A percentile compares a stretch with the other conserved stretches of the same genome.
These are phyloP conservation scores for Teratosphaeria pseudoeucalypti DNA, from an alignment of 2,329 filamentous ascomycete genomes.

Conservation along the genomic window DNA sequence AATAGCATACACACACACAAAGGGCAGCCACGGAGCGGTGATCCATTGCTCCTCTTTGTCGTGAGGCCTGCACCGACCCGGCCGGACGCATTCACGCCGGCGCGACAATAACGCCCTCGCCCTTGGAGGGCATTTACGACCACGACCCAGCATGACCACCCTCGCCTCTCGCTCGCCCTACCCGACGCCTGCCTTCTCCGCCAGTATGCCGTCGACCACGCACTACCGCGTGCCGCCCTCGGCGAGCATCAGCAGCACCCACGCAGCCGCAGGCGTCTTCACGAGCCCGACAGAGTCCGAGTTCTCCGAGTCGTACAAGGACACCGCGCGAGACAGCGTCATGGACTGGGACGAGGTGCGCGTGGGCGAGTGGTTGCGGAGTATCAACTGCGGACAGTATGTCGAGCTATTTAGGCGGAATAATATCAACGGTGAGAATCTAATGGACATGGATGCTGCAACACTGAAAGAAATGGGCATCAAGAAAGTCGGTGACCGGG, in stretches of 20 bases:
- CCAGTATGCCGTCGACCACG: slow-evolving; percentile 12
- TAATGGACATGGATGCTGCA: slow-evolving; percentile 93
- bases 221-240: slow-evolving; percentile 18
- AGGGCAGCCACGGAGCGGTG: not conserved
- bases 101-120: not conserved
- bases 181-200: slow-evolving; percentile 37
- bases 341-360: slow-evolving; percentile 78
- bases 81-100: not conserved
- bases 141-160: slow-evolving; percentile 53
- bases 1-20: not conserved
- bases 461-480: slow-evolving; percentile 97
- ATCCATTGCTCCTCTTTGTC: not conserved
- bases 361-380: slow-evolving; percentile 82
- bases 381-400: slow-evolving; percentile 89
- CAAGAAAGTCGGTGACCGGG: slow-evolving; percentile 92
- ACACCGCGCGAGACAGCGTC: slow-evolving; percentile 13
- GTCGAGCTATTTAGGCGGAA: slow-evolving; percentile 81
- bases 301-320: slow-evolving; percentile 67
- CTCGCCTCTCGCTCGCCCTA: slow-evolving; percentile 66
- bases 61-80: not conserved
- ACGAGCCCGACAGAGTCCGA: slow-evolving; percentile 85
- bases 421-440: slow-evolving; percentile 93
- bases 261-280: slow-evolving; percentile 44
- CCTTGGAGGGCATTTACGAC: not conserved
- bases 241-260: slow-evolving; percentile 12